phyloP scores from a whole-genome alignment of 352 stramenopile species.

The Pythium grandisporangium region DNA sequence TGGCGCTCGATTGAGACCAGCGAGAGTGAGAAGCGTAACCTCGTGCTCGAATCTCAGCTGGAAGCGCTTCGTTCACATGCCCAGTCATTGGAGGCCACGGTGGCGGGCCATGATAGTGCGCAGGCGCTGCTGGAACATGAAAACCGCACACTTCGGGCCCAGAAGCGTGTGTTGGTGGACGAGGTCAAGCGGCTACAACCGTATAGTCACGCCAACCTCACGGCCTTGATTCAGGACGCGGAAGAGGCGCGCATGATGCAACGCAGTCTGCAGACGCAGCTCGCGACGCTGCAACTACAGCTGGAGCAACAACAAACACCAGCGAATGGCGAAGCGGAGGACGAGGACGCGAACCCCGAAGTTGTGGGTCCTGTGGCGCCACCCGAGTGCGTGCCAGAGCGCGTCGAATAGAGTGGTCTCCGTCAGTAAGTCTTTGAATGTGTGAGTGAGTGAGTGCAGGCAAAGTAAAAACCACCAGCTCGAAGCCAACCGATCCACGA shows the following conservation, averaged over 20 bases:
- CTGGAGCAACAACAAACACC: background rate
- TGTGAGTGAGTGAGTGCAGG: too few relatives aligned
- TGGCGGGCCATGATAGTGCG: conserved; percentile 12
- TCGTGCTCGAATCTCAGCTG: conserved; percentile 14
- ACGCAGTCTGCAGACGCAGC: conserved; percentile 40
- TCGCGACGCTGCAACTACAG: conserved; percentile 12
- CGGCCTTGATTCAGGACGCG: conserved; percentile 51
- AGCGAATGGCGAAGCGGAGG: background rate
- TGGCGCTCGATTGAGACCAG: conserved; percentile 60
- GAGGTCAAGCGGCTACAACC: conserved; percentile 65
- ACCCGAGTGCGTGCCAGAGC: too few relatives aligned
- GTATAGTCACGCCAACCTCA: conserved; percentile 55
- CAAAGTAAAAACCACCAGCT: too few relatives aligned
- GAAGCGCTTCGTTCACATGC: conserved; percentile 1
- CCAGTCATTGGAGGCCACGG: conserved; percentile 8
- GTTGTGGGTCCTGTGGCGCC: too few relatives aligned
- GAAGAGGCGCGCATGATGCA: conserved; percentile 71
- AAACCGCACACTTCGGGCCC: conserved; percentile 26
- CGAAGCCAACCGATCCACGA: too few relatives aligned
- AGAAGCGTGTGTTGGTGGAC: conserved; percentile 53
- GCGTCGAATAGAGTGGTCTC: too few relatives aligned
- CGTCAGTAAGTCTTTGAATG: too few relatives aligned
- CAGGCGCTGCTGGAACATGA: conserved; percentile 16
- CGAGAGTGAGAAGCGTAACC: conserved; percentile 38
- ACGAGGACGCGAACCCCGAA: too few relatives aligned